A percentile compares a stretch with the other conserved stretches of the same genome.
Conservation (phyloP, 1,284 basidiomycete genomes). For the Mixia osmundae region DNA sequence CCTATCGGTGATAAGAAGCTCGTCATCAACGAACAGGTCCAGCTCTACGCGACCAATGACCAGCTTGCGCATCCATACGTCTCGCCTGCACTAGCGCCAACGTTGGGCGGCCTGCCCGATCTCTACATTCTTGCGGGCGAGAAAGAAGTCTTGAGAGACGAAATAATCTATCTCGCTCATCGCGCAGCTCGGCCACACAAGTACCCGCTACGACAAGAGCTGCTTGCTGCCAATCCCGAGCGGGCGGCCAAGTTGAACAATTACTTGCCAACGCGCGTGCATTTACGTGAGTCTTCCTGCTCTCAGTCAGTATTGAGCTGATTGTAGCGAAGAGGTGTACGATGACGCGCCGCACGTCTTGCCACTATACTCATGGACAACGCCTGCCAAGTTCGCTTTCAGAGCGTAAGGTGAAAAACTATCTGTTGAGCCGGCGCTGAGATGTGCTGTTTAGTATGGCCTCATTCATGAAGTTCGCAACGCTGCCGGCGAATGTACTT, state of each 20-base stretch:
- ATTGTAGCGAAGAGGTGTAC: conserved; percentile 16
- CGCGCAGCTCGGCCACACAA: conserved; percentile 25
- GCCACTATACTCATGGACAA: conserved; percentile 23
- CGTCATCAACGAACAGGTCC: conserved; percentile 24
- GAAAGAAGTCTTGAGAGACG: conserved; percentile 24
- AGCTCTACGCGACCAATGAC: conserved; percentile 29
- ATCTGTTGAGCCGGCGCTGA: too few species aligned
- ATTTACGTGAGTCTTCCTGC: conserved; percentile 17
- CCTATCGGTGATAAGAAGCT: conserved; percentile 11
- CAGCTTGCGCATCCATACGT: conserved; percentile 23
- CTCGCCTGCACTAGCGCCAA: conserved; percentile 9
- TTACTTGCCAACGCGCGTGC: conserved; percentile 27
- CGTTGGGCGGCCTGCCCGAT: conserved; percentile 29
- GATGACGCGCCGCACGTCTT: conserved; percentile 25
- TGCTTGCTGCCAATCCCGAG: conserved; percentile 23
- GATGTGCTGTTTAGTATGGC: too few species aligned
- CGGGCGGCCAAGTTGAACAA: conserved; percentile 22
- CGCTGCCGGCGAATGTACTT: too few species aligned
- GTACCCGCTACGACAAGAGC: conserved; percentile 22
- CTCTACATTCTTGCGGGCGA: conserved; percentile 27
- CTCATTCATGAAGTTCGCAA: too few species aligned
- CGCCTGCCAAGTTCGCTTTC: conserved; percentile 21
- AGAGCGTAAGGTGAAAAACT: too few species aligned
- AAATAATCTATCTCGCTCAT: conserved; percentile 28
- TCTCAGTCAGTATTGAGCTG: neutral